phyloP scores from a whole-genome alignment of 371 early-diverging fungal species.

The Mucor piriformis region DNA sequence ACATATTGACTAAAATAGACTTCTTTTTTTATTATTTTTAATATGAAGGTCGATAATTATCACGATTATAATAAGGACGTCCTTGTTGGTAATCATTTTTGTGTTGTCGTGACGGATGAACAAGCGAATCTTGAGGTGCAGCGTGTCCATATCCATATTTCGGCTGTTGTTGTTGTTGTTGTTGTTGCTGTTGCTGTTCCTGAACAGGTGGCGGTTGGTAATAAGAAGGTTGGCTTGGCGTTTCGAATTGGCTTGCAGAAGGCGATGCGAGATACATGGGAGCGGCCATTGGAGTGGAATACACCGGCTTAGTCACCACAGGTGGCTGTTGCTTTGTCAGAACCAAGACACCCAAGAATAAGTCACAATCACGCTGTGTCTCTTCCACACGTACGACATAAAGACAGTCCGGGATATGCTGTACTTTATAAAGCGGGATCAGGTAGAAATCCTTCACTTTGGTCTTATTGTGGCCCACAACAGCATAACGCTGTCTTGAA shows the following conservation, averaged over 20 bases:
- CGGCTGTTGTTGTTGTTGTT: not conserved
- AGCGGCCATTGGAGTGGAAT: not conserved
- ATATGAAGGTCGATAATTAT: constrained; percentile 6
- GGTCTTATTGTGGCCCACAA: constrained; percentile 67
- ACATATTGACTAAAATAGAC: too few species aligned
- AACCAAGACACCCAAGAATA: constrained; percentile 59
- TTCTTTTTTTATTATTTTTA: not conserved
- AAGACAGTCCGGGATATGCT: constrained; percentile 59
- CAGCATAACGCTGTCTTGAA: constrained; percentile 65
- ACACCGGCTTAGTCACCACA: not conserved
- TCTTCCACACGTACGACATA: constrained; percentile 50
- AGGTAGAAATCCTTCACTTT: constrained; percentile 79
- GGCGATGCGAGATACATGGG: not conserved
- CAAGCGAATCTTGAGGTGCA: not conserved
- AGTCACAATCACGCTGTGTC: constrained; percentile 35
- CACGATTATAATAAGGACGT: not conserved
- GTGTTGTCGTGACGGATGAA: not conserved
- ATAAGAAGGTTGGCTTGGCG: not conserved
- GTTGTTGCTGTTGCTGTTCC: not conserved
- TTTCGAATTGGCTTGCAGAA: not conserved
- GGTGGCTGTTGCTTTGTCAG: constrained; percentile 38
- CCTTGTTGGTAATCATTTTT: not conserved
- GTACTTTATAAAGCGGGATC: constrained; percentile 57
- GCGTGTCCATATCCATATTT: not conserved
- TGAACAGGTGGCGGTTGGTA: too few species aligned